These are phyloP conservation scores for Quercus tomentella DNA, from an alignment of 331 rosid species.

Conservation along the genomic window DNA sequence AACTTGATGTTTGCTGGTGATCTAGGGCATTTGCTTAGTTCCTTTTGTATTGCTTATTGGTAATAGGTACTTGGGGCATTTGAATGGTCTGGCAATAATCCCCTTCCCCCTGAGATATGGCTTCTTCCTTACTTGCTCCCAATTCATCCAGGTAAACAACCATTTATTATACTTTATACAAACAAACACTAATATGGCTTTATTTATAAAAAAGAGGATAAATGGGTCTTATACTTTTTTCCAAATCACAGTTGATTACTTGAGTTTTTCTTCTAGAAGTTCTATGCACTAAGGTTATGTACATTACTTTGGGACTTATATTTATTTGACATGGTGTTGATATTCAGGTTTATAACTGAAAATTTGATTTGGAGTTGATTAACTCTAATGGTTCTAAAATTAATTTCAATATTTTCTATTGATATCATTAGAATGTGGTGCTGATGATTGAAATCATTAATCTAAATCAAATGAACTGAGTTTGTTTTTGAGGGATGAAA, in stretches of 20 bases:
- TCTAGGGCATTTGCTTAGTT: neutral
- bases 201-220: conserved; percentile 4
- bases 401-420: neutral
- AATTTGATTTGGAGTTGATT: neutral
- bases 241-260: neutral
- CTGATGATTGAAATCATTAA: conserved; percentile 1
- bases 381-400: neutral
- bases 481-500: conserved; percentile 2
- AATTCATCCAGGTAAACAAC: conserved; percentile 76
- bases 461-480: neutral
- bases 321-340: neutral
- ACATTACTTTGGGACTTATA: neutral
- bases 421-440: neutral
- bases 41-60: conserved; percentile 7
- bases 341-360: neutral
- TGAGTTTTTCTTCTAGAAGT: neutral
- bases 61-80: conserved; percentile 77
- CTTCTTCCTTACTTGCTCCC: conserved; percentile 75
- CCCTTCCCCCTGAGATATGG: conserved; percentile 93
- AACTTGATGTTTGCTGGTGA: conserved; percentile 5
- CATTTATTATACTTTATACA: neutral
- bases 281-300: neutral
- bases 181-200: neutral
- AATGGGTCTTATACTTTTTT: neutral
- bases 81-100: conserved; percentile 98